Conservation (phyloP, 305 asterid species). For the Ilex paraguariensis region DNA sequence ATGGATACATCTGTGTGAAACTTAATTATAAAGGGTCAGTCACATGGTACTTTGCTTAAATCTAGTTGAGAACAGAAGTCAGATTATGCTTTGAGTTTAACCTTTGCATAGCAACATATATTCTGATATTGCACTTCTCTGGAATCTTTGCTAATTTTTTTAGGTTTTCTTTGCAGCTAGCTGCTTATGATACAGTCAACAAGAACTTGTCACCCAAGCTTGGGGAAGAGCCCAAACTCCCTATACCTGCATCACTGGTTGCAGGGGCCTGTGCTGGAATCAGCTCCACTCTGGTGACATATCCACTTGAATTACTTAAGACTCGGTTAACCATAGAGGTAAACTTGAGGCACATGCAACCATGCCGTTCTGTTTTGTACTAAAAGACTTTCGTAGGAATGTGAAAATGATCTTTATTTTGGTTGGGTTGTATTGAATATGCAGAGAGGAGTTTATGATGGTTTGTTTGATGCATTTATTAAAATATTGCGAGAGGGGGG, state of each 20-base stretch:
- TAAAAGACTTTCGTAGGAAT: no score
- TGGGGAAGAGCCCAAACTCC: constrained; percentile 65
- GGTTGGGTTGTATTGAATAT: not conserved
- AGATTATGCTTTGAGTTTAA: no score
- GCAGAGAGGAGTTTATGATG: constrained; percentile 78
- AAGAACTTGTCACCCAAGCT: constrained; percentile 73
- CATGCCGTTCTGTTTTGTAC: no score
- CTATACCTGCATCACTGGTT: constrained; percentile 73
- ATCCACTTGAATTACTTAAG: constrained; percentile 27
- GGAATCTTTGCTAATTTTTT: no score
- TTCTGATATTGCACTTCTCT: no score
- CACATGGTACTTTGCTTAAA: no score
- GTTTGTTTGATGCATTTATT: constrained; percentile 77
- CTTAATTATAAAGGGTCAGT: no score
- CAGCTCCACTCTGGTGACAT: constrained; percentile 83
- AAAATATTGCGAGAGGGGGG: constrained; percentile 94
- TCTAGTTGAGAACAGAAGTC: no score
- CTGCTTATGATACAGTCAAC: constrained; percentile 88
- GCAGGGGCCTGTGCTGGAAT: constrained; percentile 99
- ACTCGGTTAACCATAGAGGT: constrained; percentile 97
- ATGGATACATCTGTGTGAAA: no score
- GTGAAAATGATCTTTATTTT: no score
- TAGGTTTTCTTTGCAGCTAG: constrained; percentile 37
- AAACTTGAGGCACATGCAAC: constrained; percentile 1
- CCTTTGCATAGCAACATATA: no score